Base-by-base conservation (phyloP, 1,139 yeast species). In the Blastobotrys capitulatus region DNA sequence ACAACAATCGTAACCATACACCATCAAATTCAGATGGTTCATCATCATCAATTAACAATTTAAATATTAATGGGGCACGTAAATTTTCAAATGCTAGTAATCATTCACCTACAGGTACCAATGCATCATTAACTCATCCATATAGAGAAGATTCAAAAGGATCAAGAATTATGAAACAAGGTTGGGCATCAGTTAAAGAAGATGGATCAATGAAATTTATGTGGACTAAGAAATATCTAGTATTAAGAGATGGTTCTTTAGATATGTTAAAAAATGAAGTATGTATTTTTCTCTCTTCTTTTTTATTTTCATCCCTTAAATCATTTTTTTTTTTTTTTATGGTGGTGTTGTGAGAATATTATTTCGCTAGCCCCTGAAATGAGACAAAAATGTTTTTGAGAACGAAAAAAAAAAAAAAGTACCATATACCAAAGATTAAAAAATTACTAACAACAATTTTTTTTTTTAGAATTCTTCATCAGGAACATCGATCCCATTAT, bases 151-250 rank as follows among this genome's bases (percentile, higher is more conserved):
- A 51, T 22, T 25, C 49, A 22, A 50, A 44, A 27, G 48, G 42
- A 31, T 48, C 50, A 26, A 35, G 41, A 35, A 38, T 51, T 26
- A 44, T 48, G 50, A 66, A 64, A 50, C 74, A 73, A 50, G 97
- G 97, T 0, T 90, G 96, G 95, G 90, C 87, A 25, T 86, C 87
- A 50, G 82, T 88, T 50, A 89, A 88, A 65, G 97, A 90, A 60
- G 97, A 90, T 60, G 96, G 96, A 20, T 57, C 68, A 18, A 69
- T 72, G 55, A 80, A 89, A 13, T 88, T 90, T 65, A 74, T 95
- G 59, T 92, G 97, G 97, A 89, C 90, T 53, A 89, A 89, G 64
- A 78, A 95, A 58, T 90, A 75, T 65, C 73, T 90, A 71, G 83
- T 86, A 12, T 73, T 92, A 47, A 80, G 80, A 59, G 96, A 89